A percentile compares a stretch with the other conserved stretches of the same genome.
Evolutionary conservation across 345 rosid genomes (phyloP).

Genomic region (Combretum micranthum): DNA sequence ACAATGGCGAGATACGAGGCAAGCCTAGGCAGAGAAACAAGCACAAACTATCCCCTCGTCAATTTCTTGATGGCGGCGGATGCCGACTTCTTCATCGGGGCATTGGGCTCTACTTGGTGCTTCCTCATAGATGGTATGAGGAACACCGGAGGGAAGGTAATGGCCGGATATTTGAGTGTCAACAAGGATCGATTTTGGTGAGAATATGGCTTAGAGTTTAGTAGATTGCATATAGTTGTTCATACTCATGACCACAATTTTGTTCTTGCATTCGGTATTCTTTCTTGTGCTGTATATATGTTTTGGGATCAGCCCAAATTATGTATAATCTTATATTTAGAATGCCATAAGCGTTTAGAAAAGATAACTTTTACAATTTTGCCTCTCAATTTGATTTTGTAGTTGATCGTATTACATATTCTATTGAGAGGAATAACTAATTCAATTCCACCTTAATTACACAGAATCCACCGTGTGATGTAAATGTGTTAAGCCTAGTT

Average conservation of each 20-base stretch:
- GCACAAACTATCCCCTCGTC: constrained; percentile 89
- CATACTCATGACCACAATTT: not conserved
- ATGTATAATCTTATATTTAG: too few species aligned
- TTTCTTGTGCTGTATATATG: too few species aligned
- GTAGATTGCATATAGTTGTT: constrained; percentile 1
- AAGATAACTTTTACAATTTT: too few species aligned
- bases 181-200: constrained; percentile 97
- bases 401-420: too few species aligned
- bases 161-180: constrained; percentile 90
- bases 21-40: constrained; percentile 83
- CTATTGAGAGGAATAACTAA: too few species aligned
- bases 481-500: too few species aligned
- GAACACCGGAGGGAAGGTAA: constrained; percentile 89
- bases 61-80: constrained; percentile 91
- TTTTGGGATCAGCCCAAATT: too few species aligned
- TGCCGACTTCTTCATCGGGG: constrained; percentile 84
- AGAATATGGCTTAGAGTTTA: not conserved
- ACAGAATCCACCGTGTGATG: too few species aligned
- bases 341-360: too few species aligned
- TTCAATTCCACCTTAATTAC: too few species aligned
- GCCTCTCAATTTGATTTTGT: too few species aligned
- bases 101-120: constrained; percentile 97
- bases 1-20: constrained; percentile 83
- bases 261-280: too few species aligned
- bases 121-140: constrained; percentile 95